Percentiles rank a stretch among this genome's conserved stretches.
These are phyloP conservation scores for Boeremia exigua DNA, from an alignment of 2,329 filamentous ascomycete genomes.

Conservation along the genomic window DNA sequence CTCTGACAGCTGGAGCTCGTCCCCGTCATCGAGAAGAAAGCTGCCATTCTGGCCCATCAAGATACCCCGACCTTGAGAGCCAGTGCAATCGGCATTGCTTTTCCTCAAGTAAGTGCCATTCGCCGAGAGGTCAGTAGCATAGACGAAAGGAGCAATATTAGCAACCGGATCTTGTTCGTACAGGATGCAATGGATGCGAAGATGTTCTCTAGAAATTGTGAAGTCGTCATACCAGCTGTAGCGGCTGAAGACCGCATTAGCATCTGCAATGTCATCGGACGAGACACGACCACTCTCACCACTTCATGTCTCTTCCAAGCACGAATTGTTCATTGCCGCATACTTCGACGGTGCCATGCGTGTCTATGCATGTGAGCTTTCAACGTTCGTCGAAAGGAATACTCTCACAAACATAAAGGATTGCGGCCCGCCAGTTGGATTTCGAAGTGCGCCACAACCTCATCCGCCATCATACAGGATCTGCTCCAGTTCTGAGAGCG, in stretches of 20 bases:
- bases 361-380: constrained; percentile 34
- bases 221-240: constrained; percentile 40
- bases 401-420: constrained; percentile 23
- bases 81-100: constrained; percentile 25
- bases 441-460: constrained; percentile 37
- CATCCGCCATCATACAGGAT: constrained; percentile 27
- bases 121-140: constrained; percentile 54
- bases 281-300: constrained; percentile 30
- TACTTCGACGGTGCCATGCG: constrained; percentile 36
- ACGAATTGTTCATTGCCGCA: constrained; percentile 45
- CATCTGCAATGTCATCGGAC: not conserved
- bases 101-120: constrained; percentile 51
- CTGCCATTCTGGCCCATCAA: constrained; percentile 44
- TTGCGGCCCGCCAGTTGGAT: constrained; percentile 25
- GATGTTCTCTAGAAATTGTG: constrained; percentile 54
- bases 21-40: constrained; percentile 53
- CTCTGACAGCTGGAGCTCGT: constrained; percentile 47
- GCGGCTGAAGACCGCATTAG: constrained; percentile 26
- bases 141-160: constrained; percentile 54
- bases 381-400: not conserved
- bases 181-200: constrained; percentile 55
- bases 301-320: constrained; percentile 42
- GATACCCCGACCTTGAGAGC: constrained; percentile 32
- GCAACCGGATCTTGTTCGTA: constrained; percentile 50
- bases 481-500: not conserved